Evolutionary conservation across 2,329 filamentous ascomycete genomes (phyloP).

Genomic region (Monosporascus sp.): DNA sequence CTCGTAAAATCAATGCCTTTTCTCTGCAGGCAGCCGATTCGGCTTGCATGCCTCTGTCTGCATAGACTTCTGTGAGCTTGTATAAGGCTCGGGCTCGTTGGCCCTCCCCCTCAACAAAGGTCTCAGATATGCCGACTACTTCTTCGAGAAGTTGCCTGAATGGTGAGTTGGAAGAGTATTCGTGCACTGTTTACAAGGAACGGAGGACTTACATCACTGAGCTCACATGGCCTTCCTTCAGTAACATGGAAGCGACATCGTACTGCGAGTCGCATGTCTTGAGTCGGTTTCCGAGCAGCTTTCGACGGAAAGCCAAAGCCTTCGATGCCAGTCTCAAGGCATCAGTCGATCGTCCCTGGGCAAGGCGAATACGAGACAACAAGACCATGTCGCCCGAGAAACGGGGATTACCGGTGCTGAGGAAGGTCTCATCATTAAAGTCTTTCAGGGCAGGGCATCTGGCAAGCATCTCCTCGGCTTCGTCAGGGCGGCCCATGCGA

Average conservation of each 20-base stretch:
- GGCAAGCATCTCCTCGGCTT: constrained; percentile 28
- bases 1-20: constrained; percentile 9
- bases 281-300: constrained; percentile 16
- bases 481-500: constrained; percentile 26
- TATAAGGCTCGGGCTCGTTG: constrained; percentile 17
- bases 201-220: constrained; percentile 17
- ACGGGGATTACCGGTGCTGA: constrained; percentile 24
- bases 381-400: constrained; percentile 22
- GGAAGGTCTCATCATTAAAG: constrained; percentile 31
- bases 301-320: constrained; percentile 17
- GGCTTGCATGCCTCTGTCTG: background rate
- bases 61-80: constrained; percentile 13
- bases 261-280: constrained; percentile 20
- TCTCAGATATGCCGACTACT: constrained; percentile 15
- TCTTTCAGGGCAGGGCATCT: constrained; percentile 27
- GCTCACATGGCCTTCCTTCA: constrained; percentile 7
- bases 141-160: constrained; percentile 14
- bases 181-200: constrained; percentile 1
- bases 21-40: constrained; percentile 1
- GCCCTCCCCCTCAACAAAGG: constrained; percentile 17
- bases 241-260: constrained; percentile 16
- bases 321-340: constrained; percentile 17
- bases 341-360: constrained; percentile 14
- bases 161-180: constrained; percentile 1
- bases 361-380: constrained; percentile 18